Conservation (phyloP, 1,139 yeast genomes). For the Kodamaea plutei region DNA sequence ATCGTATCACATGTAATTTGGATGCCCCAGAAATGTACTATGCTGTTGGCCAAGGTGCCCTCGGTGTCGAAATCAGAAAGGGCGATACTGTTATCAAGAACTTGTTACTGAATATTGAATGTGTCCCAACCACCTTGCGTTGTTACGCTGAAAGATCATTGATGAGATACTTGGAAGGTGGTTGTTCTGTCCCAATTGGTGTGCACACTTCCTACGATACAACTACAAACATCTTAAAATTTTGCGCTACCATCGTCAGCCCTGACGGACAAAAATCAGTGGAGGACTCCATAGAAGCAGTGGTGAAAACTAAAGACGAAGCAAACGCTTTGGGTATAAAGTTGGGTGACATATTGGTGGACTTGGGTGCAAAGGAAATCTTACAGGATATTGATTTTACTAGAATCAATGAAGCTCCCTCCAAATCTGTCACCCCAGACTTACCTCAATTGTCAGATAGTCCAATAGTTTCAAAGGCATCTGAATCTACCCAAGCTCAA, state of each 20-base stretch:
- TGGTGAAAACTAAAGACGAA: constrained; percentile 45
- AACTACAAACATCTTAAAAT: constrained; percentile 35
- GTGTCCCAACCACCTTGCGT: constrained; percentile 62
- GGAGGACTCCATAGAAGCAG: constrained; percentile 44
- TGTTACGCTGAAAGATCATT: constrained; percentile 90
- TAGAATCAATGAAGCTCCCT: constrained; percentile 45
- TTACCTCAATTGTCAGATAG: too few relatives aligned
- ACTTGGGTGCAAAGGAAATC: constrained; percentile 77
- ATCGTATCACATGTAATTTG: constrained; percentile 67
- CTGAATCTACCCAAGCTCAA: neutral
- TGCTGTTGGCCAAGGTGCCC: constrained; percentile 97
- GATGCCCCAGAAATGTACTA: constrained; percentile 86
- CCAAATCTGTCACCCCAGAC: constrained; percentile 1
- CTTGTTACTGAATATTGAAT: constrained; percentile 62
- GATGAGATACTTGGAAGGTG: constrained; percentile 90
- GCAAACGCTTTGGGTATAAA: constrained; percentile 68
- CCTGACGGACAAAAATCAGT: constrained; percentile 77
- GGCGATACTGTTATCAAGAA: constrained; percentile 56
- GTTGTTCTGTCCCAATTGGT: constrained; percentile 97
- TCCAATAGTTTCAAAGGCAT: too few relatives aligned
- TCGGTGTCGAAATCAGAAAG: constrained; percentile 83
- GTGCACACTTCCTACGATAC: constrained; percentile 61
- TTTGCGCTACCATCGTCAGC: constrained; percentile 75
- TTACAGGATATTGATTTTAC: constrained; percentile 77
- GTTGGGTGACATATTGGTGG: constrained; percentile 65